Evolutionary conservation across 768 basidiomycete genomes (phyloP), one percentile per base, ranked within the genome.

Genomic region (Mycena albidolilacea): DNA sequence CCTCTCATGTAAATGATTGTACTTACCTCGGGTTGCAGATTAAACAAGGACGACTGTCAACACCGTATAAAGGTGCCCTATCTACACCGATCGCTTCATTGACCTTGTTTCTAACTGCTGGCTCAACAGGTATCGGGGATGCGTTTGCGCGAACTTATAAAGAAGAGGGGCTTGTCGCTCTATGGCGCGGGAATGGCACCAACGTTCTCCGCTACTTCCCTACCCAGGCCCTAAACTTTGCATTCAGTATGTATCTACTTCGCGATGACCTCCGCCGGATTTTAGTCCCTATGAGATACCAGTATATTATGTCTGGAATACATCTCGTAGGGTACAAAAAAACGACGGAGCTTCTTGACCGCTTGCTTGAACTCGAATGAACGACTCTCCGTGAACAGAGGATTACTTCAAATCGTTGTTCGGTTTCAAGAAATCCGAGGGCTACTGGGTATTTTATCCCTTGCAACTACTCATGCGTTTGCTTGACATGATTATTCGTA

Each of bases 131-230:
- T 77, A 87, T 96, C 78, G 81, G 76, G 69, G 94, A 95, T 84
- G 94, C 93, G 78, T 95, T 94, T 78, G 46, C 71, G 64, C 90
- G 95, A 73, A 95, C 93, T 66, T 94, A 93, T 88, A 86, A 81
- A 76, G 93, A 94, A 23, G 94, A 96, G 85, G 94, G 94, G 81
- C 81, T 95, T 43, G 85, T 90, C 72, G 91, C 95, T 35, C 86
- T 95, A 79, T 96, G 95, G 95, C 86, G 94, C 81, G 94, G 94
- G 80, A 96, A 96, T 89, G 95, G 93, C 59, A 93, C 94, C 85
- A 95, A 95, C 85, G 63, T 66, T 46, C 23, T 62, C 12, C 66
- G 69, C n/a, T 68, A 70, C 48, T 67, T 65, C 91, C 94, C 94
- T 64, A 95, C 94, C 57, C 94, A 95, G 84, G 94, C 94, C 55